Evolutionary conservation across 2,329 filamentous ascomycete species (phyloP), one percentile per base, ranked within the genome.

Genomic region (Colletotrichum gloeosporioides): DNA sequence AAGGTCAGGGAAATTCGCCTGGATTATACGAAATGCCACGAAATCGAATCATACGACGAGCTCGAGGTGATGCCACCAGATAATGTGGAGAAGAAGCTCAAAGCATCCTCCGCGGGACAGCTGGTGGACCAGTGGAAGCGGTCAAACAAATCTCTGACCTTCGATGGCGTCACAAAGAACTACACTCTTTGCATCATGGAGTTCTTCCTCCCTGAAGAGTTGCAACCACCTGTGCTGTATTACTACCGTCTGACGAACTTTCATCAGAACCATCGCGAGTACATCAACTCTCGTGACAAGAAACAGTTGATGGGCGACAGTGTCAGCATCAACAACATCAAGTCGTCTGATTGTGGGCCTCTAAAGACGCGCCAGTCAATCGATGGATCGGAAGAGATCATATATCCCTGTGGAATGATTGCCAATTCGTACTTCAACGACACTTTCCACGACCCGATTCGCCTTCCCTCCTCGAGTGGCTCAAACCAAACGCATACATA

Each of bases 391-490:
- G 62, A 65, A 16, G 31, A 34, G 13, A 61, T 71, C 39, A 64
- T 71, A 12, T 71, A 15, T 39, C 69, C 69, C 12, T 71, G 69
- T 12, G 69, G 69, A 3, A 53, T 66, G 49, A 71, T 71, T 16
- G 44, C 69, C 31, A 71, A 71, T 27, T 59, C 61, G 6, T 66
- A 66, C 13, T 71, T 71, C 44, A 71, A 71, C 69, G 69, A 71
- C 18, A 71, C 69, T 8, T 71, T 71, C 18, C 13, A 22, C 9
- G 29, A 66, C 9, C 69, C 69, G 15, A 25, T 66, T 3, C 69
- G 69, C 6, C 61, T 71, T 13, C 62, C 61, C 4, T 32, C 27
- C 5, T 12, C 18, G 0, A 68, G 44, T 3, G 61, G 32, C 8
- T 39, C 62, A 4, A 66, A 66, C 4, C 22, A 22, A 13, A 71